A percentile compares a stretch with the other conserved stretches of the same genome.
phyloP scores from a whole-genome alignment of 2,329 filamentous ascomycete genomes.

The Pseudogymnoascus sp. region DNA sequence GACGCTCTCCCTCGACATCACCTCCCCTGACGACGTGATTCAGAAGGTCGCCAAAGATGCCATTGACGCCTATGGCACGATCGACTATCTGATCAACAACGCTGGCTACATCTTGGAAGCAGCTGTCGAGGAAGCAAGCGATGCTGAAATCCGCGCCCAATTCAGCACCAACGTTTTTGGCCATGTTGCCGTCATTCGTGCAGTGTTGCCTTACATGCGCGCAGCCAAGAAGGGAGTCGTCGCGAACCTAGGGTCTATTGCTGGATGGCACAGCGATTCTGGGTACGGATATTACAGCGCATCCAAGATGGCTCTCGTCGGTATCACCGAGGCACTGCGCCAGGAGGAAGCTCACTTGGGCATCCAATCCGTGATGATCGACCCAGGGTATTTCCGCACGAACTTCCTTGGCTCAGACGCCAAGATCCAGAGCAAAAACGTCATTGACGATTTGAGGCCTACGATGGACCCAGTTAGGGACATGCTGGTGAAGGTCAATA shows the following conservation, averaged over 20 bases:
- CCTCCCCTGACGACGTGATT: slow-evolving; percentile 29
- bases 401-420: slow-evolving; percentile 32
- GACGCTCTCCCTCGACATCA: slow-evolving; percentile 35
- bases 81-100: slow-evolving; percentile 41
- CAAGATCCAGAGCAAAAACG: slow-evolving; percentile 1
- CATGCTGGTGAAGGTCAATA: slow-evolving; percentile 23
- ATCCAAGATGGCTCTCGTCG: slow-evolving; percentile 39
- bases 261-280: slow-evolving; percentile 33
- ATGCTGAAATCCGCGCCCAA: slow-evolving; percentile 32
- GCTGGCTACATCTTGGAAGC: slow-evolving; percentile 38
- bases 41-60: slow-evolving; percentile 31
- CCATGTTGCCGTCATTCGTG: slow-evolving; percentile 39
- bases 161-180: slow-evolving; percentile 51
- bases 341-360: slow-evolving; percentile 38
- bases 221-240: slow-evolving; percentile 35
- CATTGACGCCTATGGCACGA: slow-evolving; percentile 32
- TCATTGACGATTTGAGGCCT: slow-evolving; percentile 10
- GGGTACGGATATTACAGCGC: slow-evolving; percentile 38
- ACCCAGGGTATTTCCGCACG: slow-evolving; percentile 45
- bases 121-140: slow-evolving; percentile 37
- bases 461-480: slow-evolving; percentile 8
- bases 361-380: slow-evolving; percentile 38
- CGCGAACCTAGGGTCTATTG: slow-evolving; percentile 41
- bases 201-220: slow-evolving; percentile 41
- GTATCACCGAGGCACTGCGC: slow-evolving; percentile 36